Evolutionary conservation across 352 stramenopile species (phyloP), one percentile per base, ranked within the genome.

Genomic region (Phytophthora palmivora): DNA sequence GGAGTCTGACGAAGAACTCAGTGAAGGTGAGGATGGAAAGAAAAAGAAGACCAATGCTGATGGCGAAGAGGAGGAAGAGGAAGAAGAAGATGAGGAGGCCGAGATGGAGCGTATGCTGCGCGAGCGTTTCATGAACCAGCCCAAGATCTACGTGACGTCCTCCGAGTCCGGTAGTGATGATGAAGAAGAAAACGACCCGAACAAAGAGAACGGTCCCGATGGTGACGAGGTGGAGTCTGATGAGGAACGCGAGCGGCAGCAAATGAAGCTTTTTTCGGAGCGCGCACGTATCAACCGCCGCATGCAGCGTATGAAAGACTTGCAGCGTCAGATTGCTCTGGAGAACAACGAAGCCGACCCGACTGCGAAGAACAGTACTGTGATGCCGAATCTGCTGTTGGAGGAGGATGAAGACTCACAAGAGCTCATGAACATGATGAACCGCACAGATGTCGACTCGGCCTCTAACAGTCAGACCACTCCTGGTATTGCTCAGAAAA

Each of bases 231-330:
- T 78, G 18, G 79, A 83, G 33, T 93, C 84, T 2, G 87, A 95
- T 28, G 87, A 93, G 45, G 87, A 92, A 43, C 84, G 87, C 12
- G 87, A 95, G 59, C 74, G 74, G 3, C 84, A 91, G 38, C 84
- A 95, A 59, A 95, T 95, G 79, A 95, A 95, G 44, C 67, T 91
- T 12, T 95, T 95, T 46, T 92, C 82, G 0, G 87, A 92, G 53
- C 77, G 82, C 15, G 87, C 87, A 12, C 79, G 84, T 19, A 86
- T 95, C 54, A 95, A 95, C 45, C 84, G 87, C 24, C 84, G 87
- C 19, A 93, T 95, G 82, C 81, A 91, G 55, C 87, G 87, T 53
- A 92, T 93, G 87, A 91, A 89, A 43, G 79, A 93, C 37, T 39
- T 92, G 61, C 81, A 94, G 61, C 78, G 79, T 3, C 75, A 90